phyloP scores from a whole-genome alignment of 2,329 filamentous ascomycete genomes.

The Nigrospora sphaerica region DNA sequence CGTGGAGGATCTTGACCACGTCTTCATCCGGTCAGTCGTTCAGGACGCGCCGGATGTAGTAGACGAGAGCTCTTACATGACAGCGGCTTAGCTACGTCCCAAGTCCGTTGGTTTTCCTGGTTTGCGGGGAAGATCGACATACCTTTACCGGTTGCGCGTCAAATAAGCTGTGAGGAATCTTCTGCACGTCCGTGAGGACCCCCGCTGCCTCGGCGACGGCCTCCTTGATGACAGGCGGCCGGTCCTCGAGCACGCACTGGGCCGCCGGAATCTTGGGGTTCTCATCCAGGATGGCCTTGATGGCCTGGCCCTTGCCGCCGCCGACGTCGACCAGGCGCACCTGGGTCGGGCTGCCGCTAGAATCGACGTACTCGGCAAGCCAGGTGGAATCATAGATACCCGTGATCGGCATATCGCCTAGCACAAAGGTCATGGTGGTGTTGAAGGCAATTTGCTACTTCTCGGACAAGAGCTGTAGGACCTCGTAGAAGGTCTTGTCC shows the following conservation, averaged over 20 bases:
- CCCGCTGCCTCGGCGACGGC: not conserved
- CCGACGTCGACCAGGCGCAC: not conserved
- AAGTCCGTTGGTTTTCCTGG: not conserved
- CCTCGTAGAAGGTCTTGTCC: not conserved
- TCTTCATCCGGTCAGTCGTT: constrained; percentile 1
- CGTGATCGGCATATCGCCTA: not conserved
- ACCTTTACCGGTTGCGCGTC: constrained; percentile 1
- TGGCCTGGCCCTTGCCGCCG: not conserved
- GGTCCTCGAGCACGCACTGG: not conserved
- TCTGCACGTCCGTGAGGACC: not conserved
- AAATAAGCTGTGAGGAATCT: not conserved
- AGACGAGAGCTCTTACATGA: not conserved
- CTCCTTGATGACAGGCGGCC: not conserved
- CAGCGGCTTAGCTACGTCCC: not conserved
- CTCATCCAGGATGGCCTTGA: constrained; percentile 1
- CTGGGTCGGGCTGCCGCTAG: not conserved
- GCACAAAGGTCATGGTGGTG: not conserved
- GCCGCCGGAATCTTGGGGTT: not conserved
- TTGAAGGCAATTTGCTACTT: not conserved
- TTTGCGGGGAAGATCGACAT: not conserved
- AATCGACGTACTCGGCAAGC: not conserved
- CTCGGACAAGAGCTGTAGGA: not conserved
- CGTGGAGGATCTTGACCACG: not conserved
- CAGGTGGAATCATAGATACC: not conserved
- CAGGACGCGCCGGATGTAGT: not conserved